A percentile compares a stretch with the other conserved stretches of the same genome.
Evolutionary conservation across 78 protist genomes (phyloP).

Genomic region (Paratrimastix pyriformis): DNA sequence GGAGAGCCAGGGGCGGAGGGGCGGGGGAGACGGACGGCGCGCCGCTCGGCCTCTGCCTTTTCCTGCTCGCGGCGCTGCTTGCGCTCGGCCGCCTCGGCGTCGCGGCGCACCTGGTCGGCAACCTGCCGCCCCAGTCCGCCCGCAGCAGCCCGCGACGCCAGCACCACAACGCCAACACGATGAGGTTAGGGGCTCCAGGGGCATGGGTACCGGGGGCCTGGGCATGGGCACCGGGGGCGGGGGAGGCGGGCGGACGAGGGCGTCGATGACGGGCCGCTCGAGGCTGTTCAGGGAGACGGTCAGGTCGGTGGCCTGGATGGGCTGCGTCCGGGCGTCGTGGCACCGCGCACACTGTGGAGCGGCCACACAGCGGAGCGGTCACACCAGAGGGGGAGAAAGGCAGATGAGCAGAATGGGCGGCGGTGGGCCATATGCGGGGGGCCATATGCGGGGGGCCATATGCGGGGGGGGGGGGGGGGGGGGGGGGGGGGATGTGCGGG

Average conservation of each 20-base stretch:
- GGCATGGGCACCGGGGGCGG: no score
- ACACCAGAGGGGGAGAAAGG: background rate
- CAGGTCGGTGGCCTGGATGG: slow-evolving; percentile 33
- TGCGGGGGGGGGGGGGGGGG: no score
- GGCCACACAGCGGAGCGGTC: background rate
- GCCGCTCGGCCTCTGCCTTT: background rate
- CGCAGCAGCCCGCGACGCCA: no score
- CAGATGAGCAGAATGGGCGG: slow-evolving; percentile 8
- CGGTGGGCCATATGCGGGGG: slow-evolving; percentile 36
- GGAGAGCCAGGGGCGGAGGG: no score
- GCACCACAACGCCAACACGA: no score
- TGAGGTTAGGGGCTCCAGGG: no score
- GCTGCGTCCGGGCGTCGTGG: slow-evolving; percentile 48
- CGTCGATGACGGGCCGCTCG: slow-evolving; percentile 43
- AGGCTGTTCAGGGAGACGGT: slow-evolving; percentile 8
- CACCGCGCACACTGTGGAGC: slow-evolving; percentile 49
- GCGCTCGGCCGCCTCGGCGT: background rate
- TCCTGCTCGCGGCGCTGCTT: background rate
- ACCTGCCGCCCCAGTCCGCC: no score
- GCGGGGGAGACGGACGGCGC: no score
- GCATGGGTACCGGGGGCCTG: no score
- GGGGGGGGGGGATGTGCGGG: no score
- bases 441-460: background rate
- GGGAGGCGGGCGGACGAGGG: no score
- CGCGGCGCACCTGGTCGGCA: background rate